Conservation (phyloP, 768 basidiomycete species). For the Suillus brevipes region DNA sequence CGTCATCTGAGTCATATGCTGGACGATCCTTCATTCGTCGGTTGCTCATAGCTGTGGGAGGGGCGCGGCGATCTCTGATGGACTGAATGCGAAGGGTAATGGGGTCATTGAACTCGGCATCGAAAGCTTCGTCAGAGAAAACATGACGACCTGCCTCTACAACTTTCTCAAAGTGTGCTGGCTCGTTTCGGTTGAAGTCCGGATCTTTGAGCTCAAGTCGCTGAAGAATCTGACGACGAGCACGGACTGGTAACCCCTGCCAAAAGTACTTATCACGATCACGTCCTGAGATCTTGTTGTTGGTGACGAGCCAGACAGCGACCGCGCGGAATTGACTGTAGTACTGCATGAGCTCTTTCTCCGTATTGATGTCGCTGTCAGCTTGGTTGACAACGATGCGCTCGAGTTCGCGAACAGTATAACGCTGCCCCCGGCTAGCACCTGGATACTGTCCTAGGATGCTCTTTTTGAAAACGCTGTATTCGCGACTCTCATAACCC, state of each 20-base stretch:
- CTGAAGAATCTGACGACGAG: neutral
- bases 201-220: neutral
- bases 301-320: slow-evolving; percentile 4
- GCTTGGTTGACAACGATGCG: neutral
- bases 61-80: neutral
- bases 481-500: slow-evolving; percentile 6
- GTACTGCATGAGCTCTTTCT: slow-evolving; percentile 1
- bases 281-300: slow-evolving; percentile 6
- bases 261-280: slow-evolving; percentile 8
- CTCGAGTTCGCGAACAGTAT: neutral
- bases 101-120: neutral
- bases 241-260: neutral
- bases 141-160: neutral
- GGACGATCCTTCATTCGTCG: neutral
- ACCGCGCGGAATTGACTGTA: neutral
- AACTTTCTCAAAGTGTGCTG: neutral
- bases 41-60: neutral
- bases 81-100: neutral
- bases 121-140: neutral
- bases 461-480: neutral
- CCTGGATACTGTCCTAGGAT: slow-evolving; percentile 1
- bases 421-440: slow-evolving; percentile 6
- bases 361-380: slow-evolving; percentile 5
- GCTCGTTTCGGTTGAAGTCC: neutral
- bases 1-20: neutral